Conservation (phyloP, 2,329 filamentous ascomycete genomes). For the Cladorrhinum sp. region DNA sequence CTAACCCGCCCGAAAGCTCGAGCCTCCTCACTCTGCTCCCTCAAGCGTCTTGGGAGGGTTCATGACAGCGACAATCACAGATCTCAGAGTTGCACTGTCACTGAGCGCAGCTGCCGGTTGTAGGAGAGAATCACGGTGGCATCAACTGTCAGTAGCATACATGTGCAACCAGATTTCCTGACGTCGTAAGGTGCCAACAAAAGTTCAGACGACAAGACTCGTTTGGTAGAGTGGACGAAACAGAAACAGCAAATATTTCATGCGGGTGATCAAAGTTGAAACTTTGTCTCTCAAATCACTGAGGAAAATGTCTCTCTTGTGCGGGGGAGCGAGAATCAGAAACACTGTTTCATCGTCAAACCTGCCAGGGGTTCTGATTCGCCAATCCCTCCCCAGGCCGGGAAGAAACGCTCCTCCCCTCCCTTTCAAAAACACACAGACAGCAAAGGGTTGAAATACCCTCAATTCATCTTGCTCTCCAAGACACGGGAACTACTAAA, state of each 20-base stretch:
- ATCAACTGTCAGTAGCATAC: background rate
- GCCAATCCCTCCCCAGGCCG: background rate
- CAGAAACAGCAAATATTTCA: background rate
- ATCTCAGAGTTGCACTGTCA: background rate
- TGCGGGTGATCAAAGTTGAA: background rate
- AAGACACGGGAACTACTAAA: background rate
- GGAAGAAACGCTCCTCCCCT: background rate
- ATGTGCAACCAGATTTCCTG: background rate
- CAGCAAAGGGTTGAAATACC: background rate
- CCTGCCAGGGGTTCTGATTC: background rate
- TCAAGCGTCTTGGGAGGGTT: background rate
- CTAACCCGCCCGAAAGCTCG: background rate
- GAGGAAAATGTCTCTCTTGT: conserved; percentile 1
- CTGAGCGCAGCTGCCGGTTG: background rate
- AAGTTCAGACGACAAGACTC: background rate
- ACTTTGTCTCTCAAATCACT: background rate
- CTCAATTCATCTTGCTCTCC: background rate
- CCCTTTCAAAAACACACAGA: background rate
- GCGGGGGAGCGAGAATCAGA: conserved; percentile 2
- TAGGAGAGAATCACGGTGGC: background rate
- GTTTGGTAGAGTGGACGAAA: background rate
- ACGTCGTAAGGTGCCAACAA: background rate
- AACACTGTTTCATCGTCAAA: conserved; percentile 10
- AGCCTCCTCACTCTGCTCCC: background rate
- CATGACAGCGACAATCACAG: background rate